These are phyloP conservation scores for Wickerhamiella azyma DNA, from an alignment of 805 yeast species.

Conservation along the genomic window DNA sequence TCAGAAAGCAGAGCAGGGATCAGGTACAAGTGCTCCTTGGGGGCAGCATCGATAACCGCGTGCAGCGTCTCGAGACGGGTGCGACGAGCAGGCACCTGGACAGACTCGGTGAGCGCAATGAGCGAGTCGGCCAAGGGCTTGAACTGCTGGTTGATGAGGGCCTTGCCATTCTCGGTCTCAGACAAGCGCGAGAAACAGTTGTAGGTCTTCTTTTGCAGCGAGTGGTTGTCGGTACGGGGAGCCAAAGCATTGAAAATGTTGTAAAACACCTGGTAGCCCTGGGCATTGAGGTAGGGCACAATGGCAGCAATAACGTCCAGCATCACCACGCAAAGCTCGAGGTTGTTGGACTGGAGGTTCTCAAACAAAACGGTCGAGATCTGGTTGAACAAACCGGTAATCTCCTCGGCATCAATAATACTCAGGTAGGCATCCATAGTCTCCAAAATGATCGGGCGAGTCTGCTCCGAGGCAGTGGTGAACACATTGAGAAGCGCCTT, in stretches of 20 bases:
- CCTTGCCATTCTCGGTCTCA: constrained; percentile 51
- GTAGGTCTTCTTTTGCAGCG: constrained; percentile 80
- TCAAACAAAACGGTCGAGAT: constrained; percentile 67
- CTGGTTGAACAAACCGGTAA: constrained; percentile 67
- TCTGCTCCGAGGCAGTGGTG: constrained; percentile 61
- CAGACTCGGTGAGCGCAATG: constrained; percentile 30
- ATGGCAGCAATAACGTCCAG: constrained; percentile 81
- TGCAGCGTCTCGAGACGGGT: constrained; percentile 60
- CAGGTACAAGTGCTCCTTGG: constrained; percentile 52
- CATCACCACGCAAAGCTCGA: constrained; percentile 57
- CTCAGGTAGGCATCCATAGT: constrained; percentile 71
- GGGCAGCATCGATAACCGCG: constrained; percentile 46
- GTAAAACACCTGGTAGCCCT: constrained; percentile 11
- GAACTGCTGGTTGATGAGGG: constrained; percentile 8
- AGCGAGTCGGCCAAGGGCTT: constrained; percentile 40
- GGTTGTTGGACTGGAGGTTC: constrained; percentile 36
- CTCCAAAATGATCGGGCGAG: constrained; percentile 73
- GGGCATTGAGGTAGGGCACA: constrained; percentile 65
- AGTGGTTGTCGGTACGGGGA: constrained; percentile 33
- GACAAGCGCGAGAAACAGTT: constrained; percentile 49
- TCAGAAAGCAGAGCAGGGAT: constrained; percentile 77
- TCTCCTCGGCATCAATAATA: constrained; percentile 51
- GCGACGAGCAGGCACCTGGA: constrained; percentile 65
- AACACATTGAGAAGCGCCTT: constrained; percentile 87
- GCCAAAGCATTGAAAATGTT: constrained; percentile 16